Base-by-base conservation (phyloP, 2,329 filamentous ascomycete genomes). In the Coniochaeta sp. region DNA sequence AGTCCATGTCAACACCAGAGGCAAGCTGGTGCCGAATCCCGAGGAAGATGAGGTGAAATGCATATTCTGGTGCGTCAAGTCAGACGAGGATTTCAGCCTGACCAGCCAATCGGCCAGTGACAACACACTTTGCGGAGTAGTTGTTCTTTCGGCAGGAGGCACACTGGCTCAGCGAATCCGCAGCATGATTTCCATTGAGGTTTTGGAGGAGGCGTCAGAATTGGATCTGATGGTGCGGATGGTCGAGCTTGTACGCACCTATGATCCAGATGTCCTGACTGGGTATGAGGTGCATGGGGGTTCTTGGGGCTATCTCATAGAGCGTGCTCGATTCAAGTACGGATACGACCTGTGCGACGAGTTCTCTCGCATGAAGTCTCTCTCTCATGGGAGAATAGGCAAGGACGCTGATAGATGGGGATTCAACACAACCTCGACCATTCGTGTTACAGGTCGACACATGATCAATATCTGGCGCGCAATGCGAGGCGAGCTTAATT, bases 401-500 rank as follows among this genome's bases (percentile, higher is more conserved):
- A 96, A 91, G 72, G 90, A 96, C 26, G 86, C 86, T 57, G 93
- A 97, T 71, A 83, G 86, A 64, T 98, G 93, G 93, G 93, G 93
- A 0, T 96, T 96, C 77, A 95, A 91, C 64, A 92, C 93, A 59
- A 96, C 93, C 0, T 96, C 92, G 1, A 93, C 91, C 2, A 92
- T 98, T 65, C 87, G 87, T 60, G 85, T 99, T n/a, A 97, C 93
- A 0, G 95, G 95, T 6, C 84, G 95, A 63, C 93, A 98, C 70
- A 91, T 96, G 81, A 93, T 99, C 76, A 98, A 98, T 67, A 89
- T 98, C 54, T 98, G 95, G 92, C 85, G 93, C 67, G 92, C 93
- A 0, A 97, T 99, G 93, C 85, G 91, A 61, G 85, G 88, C n/a
- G 93, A 97, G 73, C 76, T 99, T 31, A 96, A 93, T 66, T 77